Base-by-base conservation (phyloP, 1,139 yeast genomes). In the Blastobotrys petasosporus region DNA sequence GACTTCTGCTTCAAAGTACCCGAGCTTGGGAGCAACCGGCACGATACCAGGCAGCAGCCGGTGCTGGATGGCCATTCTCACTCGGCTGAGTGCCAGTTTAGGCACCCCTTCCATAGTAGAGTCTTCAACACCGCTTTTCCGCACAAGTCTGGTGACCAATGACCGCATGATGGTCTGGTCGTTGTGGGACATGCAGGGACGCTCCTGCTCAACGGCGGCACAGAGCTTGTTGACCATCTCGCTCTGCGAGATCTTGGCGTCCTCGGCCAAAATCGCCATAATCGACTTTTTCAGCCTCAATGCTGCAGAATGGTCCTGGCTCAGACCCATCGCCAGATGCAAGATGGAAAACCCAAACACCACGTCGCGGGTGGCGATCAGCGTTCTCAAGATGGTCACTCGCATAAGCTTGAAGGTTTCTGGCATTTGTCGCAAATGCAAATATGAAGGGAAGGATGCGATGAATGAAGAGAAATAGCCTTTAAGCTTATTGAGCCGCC, bases 351-450 rank as follows among this genome's bases (percentile, higher is more conserved):
- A 57, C n/a, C 52, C 53, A 41, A 54, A 28, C 2, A 51, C 54
- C 11, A 53, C 48, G 39, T 57, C 61, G 7, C 52, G 51, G 9
- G 55, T 51, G 32, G 48, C 29, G 37, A 57, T 43, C 41, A 49
- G 51, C 12, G 49, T 45, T n/a, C 55, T 49, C 40, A 56, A 41
- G 8, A 57, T 41, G 10, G 59, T 44, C 41, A 56, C 45, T 16
- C 60, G 46, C 41, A 56, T 30, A 47, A 47, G 44, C 13, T 50
- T 33, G 39, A 57, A 51, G 12, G 57, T 54, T 44, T 57, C 61
- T 1, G 60, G 58, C 25, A 52, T 54, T 11, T 15, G 28, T 11
- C 12, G 9, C 13, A 55, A 45, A 15, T 39, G 39, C 7, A 15
- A 16, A 4, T 50, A 41, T 30, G 39, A 41, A 5, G 56, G 59